Evolutionary conservation across 1,284 basidiomycete species (phyloP).

Genomic region (Moesziomyces antarcticus): DNA sequence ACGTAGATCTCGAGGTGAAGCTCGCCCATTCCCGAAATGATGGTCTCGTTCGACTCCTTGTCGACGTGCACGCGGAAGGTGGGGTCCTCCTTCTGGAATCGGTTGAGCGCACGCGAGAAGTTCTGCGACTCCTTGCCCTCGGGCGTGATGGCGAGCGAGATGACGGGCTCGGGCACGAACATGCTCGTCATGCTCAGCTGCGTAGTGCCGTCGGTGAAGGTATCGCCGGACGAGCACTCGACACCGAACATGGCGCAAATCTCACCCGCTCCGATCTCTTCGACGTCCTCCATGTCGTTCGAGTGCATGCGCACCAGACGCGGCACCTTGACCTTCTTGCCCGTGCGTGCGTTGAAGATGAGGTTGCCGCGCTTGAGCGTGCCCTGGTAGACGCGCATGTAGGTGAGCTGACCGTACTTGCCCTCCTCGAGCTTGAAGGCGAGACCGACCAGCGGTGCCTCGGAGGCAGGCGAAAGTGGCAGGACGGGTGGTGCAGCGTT

Average conservation of each 20-base stretch:
- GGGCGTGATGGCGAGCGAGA: conserved; percentile 92
- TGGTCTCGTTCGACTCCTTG: conserved; percentile 96
- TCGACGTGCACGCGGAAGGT: conserved; percentile 99
- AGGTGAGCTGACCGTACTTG: conserved; percentile 95
- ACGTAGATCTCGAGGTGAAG: conserved; percentile 99
- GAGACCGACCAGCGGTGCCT: conserved; percentile 89
- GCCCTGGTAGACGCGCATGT: conserved; percentile 99
- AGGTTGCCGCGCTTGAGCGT: conserved; percentile 83
- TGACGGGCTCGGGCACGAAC: conserved; percentile 98
- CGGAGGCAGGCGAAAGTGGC: conserved; percentile 58
- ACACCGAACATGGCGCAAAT: conserved; percentile 99
- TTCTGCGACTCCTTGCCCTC: conserved; percentile 83
- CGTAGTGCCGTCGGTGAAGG: conserved; percentile 77
- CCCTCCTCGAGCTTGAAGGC: conserved; percentile 99
- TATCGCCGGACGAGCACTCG: conserved; percentile 97
- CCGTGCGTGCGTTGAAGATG: conserved; percentile 93
- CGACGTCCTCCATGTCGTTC: conserved; percentile 99
- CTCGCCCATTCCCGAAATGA: conserved; percentile 99
- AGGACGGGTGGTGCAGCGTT: conserved; percentile 57
- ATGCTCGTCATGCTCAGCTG: conserved; percentile 79
- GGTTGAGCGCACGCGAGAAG: conserved; percentile 94
- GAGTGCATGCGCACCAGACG: conserved; percentile 97
- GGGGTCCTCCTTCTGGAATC: conserved; percentile 99
- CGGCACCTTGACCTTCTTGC: conserved; percentile 98
- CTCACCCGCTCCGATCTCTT: conserved; percentile 94